phyloP scores from a whole-genome alignment of 805 yeast genomes.

The Candida quercuum region DNA sequence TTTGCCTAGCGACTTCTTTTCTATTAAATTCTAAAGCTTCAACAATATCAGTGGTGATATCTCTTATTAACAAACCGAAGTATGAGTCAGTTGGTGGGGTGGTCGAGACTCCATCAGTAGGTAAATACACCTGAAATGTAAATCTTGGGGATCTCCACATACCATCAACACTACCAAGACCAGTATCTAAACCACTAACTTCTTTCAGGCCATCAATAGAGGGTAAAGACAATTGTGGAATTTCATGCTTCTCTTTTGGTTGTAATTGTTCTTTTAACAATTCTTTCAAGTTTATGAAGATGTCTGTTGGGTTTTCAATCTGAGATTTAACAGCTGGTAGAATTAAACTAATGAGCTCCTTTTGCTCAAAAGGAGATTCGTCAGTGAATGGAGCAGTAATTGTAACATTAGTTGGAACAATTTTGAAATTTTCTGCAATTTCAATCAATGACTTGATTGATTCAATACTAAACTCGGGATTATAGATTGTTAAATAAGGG shows the following conservation, averaged over 20 bases:
- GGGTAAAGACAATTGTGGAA: conserved; percentile 29
- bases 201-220: conserved; percentile 29
- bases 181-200: conserved; percentile 27
- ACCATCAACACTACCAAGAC: conserved; percentile 51
- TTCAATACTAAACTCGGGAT: conserved; percentile 22
- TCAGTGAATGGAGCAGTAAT: conserved; percentile 23
- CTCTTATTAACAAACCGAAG: conserved; percentile 63
- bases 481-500: conserved; percentile 57
- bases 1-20: conserved; percentile 78
- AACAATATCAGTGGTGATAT: conserved; percentile 67
- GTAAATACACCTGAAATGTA: conserved; percentile 54
- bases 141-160: conserved; percentile 65
- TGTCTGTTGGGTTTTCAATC: conserved; percentile 5
- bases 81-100: conserved; percentile 49
- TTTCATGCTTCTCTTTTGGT: conserved; percentile 14
- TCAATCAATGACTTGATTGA: conserved; percentile 42
- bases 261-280: conserved; percentile 11
- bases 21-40: conserved; percentile 85
- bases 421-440: conserved; percentile 36
- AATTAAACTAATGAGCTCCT: conserved; percentile 42
- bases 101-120: conserved; percentile 55
- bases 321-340: conserved; percentile 41
- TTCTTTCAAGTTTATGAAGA: conserved; percentile 32
- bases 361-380: conserved; percentile 45
- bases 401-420: conserved; percentile 17